Conservation (phyloP, 2,329 filamentous ascomycete genomes). For the Cercospora sp. region DNA sequence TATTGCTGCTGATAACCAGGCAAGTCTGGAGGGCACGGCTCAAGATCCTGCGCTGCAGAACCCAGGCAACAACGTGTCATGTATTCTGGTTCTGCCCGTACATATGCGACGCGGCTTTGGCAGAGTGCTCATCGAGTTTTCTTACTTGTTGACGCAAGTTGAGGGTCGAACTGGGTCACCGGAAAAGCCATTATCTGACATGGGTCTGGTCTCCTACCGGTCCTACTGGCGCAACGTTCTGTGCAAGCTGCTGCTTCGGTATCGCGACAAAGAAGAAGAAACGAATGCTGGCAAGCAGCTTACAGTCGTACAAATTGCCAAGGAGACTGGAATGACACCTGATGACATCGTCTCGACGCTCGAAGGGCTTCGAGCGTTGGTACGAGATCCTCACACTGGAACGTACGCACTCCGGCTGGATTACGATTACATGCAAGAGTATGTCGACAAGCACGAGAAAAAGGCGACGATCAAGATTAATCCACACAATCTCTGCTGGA, state of each 20-base stretch:
- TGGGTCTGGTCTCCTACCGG: slow-evolving; percentile 94
- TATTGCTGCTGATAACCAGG: slow-evolving; percentile 22
- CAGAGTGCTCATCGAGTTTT: slow-evolving; percentile 96
- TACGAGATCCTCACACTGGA: slow-evolving; percentile 84
- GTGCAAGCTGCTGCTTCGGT: slow-evolving; percentile 75
- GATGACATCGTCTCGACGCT: slow-evolving; percentile 95
- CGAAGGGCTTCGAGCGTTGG: slow-evolving; percentile 83
- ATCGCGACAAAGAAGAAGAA: slow-evolving; percentile 45
- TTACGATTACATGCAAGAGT: slow-evolving; percentile 78
- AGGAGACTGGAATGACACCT: slow-evolving; percentile 89
- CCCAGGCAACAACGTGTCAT: slow-evolving; percentile 83
- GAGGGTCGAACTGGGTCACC: slow-evolving; percentile 94
- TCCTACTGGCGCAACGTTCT: slow-evolving; percentile 94
- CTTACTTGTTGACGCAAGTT: slow-evolving; percentile 89
- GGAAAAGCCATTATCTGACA: slow-evolving; percentile 95
- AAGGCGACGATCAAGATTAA: slow-evolving; percentile 87
- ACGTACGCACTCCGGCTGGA: slow-evolving; percentile 89
- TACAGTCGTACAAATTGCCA: slow-evolving; percentile 68
- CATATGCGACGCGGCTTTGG: slow-evolving; percentile 97
- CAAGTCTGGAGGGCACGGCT: slow-evolving; percentile 26
- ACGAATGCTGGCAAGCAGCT: slow-evolving; percentile 36
- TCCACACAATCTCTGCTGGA: slow-evolving; percentile 82
- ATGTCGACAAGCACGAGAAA: slow-evolving; percentile 83
- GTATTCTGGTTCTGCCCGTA: slow-evolving; percentile 92
- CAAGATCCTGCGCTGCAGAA: slow-evolving; percentile 37